Conservation (phyloP, 2,329 filamentous ascomycete species). For the Penicillium sp. region DNA sequence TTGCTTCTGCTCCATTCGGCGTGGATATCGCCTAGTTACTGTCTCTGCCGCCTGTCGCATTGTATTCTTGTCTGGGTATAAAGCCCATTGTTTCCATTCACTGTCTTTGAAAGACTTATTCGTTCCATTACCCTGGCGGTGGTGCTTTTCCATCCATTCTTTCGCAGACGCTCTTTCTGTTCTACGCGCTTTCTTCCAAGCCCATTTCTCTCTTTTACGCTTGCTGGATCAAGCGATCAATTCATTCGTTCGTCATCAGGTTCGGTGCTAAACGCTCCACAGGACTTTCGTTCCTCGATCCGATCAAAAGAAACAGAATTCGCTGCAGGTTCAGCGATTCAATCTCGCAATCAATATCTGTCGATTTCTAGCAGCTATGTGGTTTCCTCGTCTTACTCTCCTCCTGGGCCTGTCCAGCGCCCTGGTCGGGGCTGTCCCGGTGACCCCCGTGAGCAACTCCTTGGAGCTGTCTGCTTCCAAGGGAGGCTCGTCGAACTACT, state of each 20-base stretch:
- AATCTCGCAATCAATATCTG: too few relatives aligned
- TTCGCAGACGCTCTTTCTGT: too few relatives aligned
- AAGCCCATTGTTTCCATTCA: not conserved
- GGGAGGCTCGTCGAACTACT: constrained; percentile 52
- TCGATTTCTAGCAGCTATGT: too few relatives aligned
- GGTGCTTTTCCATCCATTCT: constrained; percentile 10
- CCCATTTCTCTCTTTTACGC: too few relatives aligned
- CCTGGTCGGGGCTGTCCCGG: constrained; percentile 31
- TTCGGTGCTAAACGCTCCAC: constrained; percentile 26
- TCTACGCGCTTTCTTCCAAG: too few relatives aligned
- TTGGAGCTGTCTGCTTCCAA: constrained; percentile 11
- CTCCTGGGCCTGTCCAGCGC: constrained; percentile 26
- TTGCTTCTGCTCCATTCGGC: not conserved
- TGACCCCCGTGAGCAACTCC: constrained; percentile 6
- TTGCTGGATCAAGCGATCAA: constrained; percentile 5
- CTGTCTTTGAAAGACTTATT: constrained; percentile 12
- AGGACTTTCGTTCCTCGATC: constrained; percentile 5
- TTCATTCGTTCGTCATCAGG: constrained; percentile 14
- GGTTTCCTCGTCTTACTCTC: constrained; percentile 30
- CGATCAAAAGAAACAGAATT: constrained; percentile 4
- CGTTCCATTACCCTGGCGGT: constrained; percentile 4
- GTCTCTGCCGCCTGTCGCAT: not conserved
- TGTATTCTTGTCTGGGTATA: not conserved
- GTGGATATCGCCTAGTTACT: not conserved
- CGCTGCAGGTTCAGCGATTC: constrained; percentile 32